phyloP scores from a whole-genome alignment of 164 flowering plant genomes.

The Vitis cinerea region DNA sequence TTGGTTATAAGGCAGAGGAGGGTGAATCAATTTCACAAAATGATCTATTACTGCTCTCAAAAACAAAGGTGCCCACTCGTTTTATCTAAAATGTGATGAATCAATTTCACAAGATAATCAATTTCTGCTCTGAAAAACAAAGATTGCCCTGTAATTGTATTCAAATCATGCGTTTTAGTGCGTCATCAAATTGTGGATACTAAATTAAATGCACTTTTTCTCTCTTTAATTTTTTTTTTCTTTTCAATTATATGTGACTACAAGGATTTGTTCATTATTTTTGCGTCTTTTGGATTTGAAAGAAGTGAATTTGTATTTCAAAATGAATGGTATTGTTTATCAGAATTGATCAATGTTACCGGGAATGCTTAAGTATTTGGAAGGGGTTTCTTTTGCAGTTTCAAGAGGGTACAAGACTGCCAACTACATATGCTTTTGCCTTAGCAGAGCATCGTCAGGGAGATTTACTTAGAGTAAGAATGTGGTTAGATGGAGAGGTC shows the following conservation, averaged over 20 bases:
- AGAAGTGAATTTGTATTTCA: background rate
- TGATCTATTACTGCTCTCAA: slow-evolving; percentile 69
- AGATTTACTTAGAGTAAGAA: slow-evolving; percentile 50
- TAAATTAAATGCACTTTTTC: too few species aligned
- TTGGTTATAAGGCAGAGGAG: slow-evolving; percentile 35
- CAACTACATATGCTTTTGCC: slow-evolving; percentile 76
- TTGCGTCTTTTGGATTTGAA: too few species aligned
- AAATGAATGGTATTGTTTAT: background rate
- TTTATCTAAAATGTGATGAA: background rate
- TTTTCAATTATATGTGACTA: too few species aligned
- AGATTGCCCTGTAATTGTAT: slow-evolving; percentile 25
- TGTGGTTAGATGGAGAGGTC: slow-evolving; percentile 67
- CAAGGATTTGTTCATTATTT: too few species aligned
- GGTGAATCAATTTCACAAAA: slow-evolving; percentile 37
- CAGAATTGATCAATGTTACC: background rate
- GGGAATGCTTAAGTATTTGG: background rate
- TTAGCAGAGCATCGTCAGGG: slow-evolving; percentile 68
- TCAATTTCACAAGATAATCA: slow-evolving; percentile 44
- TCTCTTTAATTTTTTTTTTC: too few species aligned
- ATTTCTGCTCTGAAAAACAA: slow-evolving; percentile 43
- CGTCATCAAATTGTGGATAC: background rate
- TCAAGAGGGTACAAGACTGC: slow-evolving; percentile 39
- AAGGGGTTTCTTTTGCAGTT: slow-evolving; percentile 42
- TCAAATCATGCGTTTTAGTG: background rate
- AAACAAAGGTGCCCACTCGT: slow-evolving; percentile 45